Evolutionary conservation across 2,329 filamentous ascomycete genomes (phyloP).

Genomic region (Whalleya microplaca): DNA sequence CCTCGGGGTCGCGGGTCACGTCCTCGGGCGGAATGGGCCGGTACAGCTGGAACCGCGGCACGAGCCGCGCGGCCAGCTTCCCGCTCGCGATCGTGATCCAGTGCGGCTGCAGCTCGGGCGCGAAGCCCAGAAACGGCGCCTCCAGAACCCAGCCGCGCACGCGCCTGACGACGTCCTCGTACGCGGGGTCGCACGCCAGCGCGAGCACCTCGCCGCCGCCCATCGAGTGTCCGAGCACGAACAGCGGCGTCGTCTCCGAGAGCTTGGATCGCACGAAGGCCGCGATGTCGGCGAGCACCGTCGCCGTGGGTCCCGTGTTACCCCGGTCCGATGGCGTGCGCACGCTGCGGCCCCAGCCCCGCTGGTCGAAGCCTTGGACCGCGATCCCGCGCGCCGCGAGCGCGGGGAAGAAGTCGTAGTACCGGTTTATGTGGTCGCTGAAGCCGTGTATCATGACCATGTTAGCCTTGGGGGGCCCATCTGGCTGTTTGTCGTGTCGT

Average conservation of each 20-base stretch:
- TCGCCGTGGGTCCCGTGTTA: constrained; percentile 71
- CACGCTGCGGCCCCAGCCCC: constrained; percentile 83
- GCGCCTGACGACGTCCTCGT: constrained; percentile 58
- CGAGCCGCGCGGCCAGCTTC: constrained; percentile 65
- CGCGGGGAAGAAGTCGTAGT: constrained; percentile 72
- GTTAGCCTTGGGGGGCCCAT: constrained; percentile 65
- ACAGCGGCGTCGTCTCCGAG: constrained; percentile 60
- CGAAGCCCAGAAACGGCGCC: constrained; percentile 77
- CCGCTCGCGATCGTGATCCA: constrained; percentile 67
- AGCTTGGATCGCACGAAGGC: constrained; percentile 70
- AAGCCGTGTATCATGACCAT: constrained; percentile 88
- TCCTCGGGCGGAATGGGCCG: constrained; percentile 67
- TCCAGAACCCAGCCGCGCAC: constrained; percentile 77
- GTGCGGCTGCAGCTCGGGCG: constrained; percentile 66
- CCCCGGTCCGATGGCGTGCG: constrained; percentile 65
- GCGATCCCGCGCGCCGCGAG: constrained; percentile 75
- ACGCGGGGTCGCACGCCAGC: constrained; percentile 53
- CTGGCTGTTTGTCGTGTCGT: constrained; percentile 47
- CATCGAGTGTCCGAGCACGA: constrained; percentile 91
- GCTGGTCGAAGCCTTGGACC: constrained; percentile 80
- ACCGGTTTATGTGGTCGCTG: constrained; percentile 81
- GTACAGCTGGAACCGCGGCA: constrained; percentile 70
- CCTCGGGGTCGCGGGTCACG: constrained; percentile 68
- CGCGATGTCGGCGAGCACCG: constrained; percentile 77
- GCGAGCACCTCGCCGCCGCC: constrained; percentile 79